Conservation (phyloP, 2,329 filamentous ascomycete genomes). For the Arthrinium puccinioides region DNA sequence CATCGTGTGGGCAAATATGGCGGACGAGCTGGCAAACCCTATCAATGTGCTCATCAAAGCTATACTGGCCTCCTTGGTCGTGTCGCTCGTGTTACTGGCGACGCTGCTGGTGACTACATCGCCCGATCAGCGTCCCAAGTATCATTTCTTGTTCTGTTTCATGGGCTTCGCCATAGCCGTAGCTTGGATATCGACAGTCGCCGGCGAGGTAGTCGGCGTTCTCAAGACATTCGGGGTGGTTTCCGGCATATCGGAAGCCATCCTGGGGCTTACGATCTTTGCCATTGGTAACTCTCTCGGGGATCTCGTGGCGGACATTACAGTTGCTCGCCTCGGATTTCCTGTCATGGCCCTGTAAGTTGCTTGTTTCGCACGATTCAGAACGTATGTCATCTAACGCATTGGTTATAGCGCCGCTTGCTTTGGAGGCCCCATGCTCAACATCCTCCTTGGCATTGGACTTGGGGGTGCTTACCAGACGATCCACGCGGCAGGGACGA, state of each 20-base stretch:
- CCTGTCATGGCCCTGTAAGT: slow-evolving; percentile 84
- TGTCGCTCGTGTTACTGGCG: slow-evolving; percentile 59
- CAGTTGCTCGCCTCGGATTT: slow-evolving; percentile 85
- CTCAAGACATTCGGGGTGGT: slow-evolving; percentile 91
- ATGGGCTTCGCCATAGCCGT: slow-evolving; percentile 87
- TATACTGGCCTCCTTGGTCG: slow-evolving; percentile 57
- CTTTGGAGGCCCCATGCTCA: slow-evolving; percentile 97
- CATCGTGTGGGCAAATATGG: slow-evolving; percentile 65
- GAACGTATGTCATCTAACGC: background rate
- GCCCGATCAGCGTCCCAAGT: slow-evolving; percentile 58
- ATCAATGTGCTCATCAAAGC: slow-evolving; percentile 46
- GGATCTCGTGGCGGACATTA: slow-evolving; percentile 90
- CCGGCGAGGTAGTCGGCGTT: slow-evolving; percentile 90
- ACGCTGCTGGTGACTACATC: slow-evolving; percentile 64
- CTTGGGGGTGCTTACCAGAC: slow-evolving; percentile 86
- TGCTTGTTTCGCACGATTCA: slow-evolving; percentile 1
- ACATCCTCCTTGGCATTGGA: slow-evolving; percentile 93
- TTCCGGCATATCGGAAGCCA: slow-evolving; percentile 86
- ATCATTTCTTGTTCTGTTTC: slow-evolving; percentile 76
- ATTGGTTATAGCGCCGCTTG: slow-evolving; percentile 62
- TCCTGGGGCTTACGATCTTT: slow-evolving; percentile 91
- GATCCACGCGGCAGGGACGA: slow-evolving; percentile 58
- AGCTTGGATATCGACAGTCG: slow-evolving; percentile 93
- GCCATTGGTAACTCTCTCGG: slow-evolving; percentile 93
- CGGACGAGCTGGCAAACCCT: slow-evolving; percentile 49